Percentiles rank a stretch among this genome's conserved stretches.
phyloP scores from a whole-genome alignment of 1,139 yeast species.

The Chernovozyma sophiae-reginae region DNA sequence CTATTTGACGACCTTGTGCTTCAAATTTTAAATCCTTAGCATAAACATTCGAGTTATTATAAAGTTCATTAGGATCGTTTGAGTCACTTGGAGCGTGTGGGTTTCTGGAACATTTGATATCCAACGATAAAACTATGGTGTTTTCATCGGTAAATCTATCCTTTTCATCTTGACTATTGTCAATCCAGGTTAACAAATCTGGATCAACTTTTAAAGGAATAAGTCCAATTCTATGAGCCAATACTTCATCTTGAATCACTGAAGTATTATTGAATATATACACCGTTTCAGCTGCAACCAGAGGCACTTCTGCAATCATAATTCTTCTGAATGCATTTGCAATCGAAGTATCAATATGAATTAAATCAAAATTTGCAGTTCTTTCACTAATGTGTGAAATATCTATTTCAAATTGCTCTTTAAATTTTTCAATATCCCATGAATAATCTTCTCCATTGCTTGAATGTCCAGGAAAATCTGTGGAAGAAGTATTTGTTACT shows the following conservation, averaged over 20 bases:
- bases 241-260: conserved; percentile 93
- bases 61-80: conserved; percentile 79
- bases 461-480: conserved; percentile 85
- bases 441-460: conserved; percentile 45
- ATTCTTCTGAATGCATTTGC: conserved; percentile 97
- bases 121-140: conserved; percentile 78
- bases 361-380: conserved; percentile 80
- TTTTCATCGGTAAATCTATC: conserved; percentile 80
- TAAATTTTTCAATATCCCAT: conserved; percentile 85
- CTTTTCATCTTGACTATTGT: conserved; percentile 55
- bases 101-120: conserved; percentile 79
- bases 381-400: conserved; percentile 63
- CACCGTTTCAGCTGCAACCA: conserved; percentile 90
- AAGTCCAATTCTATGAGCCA: conserved; percentile 91
- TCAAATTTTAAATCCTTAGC: conserved; percentile 86
- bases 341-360: conserved; percentile 83
- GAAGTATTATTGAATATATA: conserved; percentile 92
- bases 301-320: conserved; percentile 94
- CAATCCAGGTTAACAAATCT: conserved; percentile 79
- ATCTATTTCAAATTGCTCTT: conserved; percentile 62
- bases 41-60: conserved; percentile 79
- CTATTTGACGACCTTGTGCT: conserved; percentile 86
- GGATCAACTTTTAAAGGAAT: conserved; percentile 90
- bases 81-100: conserved; percentile 77
- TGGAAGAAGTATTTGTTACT: conserved; percentile 81